Evolutionary conservation across 2,329 filamentous ascomycete species (phyloP).

Genomic region (Tetracladium maxilliforme): DNA sequence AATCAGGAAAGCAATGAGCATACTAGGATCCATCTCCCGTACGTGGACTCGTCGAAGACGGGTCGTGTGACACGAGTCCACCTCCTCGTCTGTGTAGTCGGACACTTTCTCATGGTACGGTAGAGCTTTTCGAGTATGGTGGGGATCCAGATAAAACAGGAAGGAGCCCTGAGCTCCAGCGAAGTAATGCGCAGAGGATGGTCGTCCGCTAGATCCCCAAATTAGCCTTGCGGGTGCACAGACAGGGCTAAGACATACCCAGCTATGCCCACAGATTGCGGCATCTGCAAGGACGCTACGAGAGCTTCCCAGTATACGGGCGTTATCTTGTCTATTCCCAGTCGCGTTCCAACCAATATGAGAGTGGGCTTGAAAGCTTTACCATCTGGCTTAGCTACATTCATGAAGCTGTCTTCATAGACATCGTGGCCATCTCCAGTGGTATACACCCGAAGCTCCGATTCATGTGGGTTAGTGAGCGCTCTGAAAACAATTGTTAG

Average conservation of each 20-base stretch:
- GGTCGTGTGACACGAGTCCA: constrained; percentile 76
- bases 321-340: constrained; percentile 90
- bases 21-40: constrained; percentile 92
- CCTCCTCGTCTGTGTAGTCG: constrained; percentile 54
- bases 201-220: constrained; percentile 52
- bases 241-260: constrained; percentile 42
- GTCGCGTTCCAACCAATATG: constrained; percentile 72
- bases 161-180: constrained; percentile 58
- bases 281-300: constrained; percentile 68
- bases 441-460: constrained; percentile 66
- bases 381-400: constrained; percentile 54
- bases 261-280: constrained; percentile 90
- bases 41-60: constrained; percentile 72
- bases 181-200: constrained; percentile 67
- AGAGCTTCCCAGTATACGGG: constrained; percentile 93
- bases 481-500: constrained; percentile 36
- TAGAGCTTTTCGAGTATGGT: constrained; percentile 66
- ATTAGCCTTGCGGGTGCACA: constrained; percentile 1
- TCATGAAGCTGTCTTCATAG: constrained; percentile 78
- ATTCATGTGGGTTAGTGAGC: constrained; percentile 49
- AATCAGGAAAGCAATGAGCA: constrained; percentile 91
- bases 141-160: constrained; percentile 92
- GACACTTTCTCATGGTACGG: constrained; percentile 41
- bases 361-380: constrained; percentile 67
- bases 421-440: constrained; percentile 85